phyloP scores from a whole-genome alignment of 116 monocot genomes.

The Cymodocea nodosa region DNA sequence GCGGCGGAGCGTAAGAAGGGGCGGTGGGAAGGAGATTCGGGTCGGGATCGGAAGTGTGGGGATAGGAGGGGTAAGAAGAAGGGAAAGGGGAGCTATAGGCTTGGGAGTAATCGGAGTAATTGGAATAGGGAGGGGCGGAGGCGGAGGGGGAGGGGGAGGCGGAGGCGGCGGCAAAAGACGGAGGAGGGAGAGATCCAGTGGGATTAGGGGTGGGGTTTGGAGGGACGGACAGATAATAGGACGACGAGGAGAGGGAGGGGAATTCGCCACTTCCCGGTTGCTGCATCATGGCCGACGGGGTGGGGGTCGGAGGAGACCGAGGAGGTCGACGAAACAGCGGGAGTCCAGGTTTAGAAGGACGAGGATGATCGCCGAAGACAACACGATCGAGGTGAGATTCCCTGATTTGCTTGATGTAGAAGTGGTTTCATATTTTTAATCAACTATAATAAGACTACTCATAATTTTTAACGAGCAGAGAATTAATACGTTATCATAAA shows the following conservation, averaged over 20 bases:
- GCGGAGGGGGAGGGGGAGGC: conserved; percentile 44
- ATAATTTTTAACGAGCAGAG: too few relatives aligned
- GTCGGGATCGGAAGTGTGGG: conserved; percentile 9
- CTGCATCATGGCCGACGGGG: conserved; percentile 5
- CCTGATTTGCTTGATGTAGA: too few relatives aligned
- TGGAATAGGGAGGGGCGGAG: conserved; percentile 78
- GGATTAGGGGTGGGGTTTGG: not conserved
- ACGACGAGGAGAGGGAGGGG: not conserved
- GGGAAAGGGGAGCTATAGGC: not conserved
- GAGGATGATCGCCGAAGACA: too few relatives aligned
- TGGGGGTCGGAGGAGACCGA: not conserved
- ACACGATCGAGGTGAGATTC: too few relatives aligned
- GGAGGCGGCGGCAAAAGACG: conserved; percentile 17
- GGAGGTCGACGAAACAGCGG: too few relatives aligned
- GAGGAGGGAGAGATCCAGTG: not conserved
- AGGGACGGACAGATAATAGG: not conserved
- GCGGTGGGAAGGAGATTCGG: not conserved
- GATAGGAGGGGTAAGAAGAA: conserved; percentile 1
- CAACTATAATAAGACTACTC: too few relatives aligned
- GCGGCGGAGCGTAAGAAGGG: conserved; percentile 6
- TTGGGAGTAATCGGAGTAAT: not conserved
- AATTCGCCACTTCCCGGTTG: not conserved
- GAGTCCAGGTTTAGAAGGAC: too few relatives aligned
- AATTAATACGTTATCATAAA: too few relatives aligned
- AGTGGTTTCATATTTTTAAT: too few relatives aligned